Evolutionary conservation across 495 filamentous ascomycete species (phyloP), one percentile per base, ranked within the genome.

Genomic region (Cryomyces minteri): DNA sequence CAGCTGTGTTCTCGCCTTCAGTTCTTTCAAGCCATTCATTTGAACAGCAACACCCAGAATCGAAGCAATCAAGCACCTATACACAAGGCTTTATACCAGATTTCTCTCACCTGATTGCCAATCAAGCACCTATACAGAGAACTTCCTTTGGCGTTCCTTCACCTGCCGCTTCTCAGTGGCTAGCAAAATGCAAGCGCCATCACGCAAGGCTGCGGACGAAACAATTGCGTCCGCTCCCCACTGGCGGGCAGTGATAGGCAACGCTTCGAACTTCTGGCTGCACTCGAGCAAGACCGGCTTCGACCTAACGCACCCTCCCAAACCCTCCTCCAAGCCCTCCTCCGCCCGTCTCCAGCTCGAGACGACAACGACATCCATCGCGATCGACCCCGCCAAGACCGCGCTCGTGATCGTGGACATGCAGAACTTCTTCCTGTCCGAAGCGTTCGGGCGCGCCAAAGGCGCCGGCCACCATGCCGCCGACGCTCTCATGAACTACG

Each of bases 351-450:
- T 56, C 25, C 52, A 43, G 6, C 43, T 58, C 46, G 28, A 51
- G 44, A 58, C 58, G 0, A 57, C 48, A 4, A 58, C 53, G 2
- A 52, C 53, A 4, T 59, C 61, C 6, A 62, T 68, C 37, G 60
- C 62, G 7, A 47, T 71, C 5, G 57, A 58, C 6, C 65, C 71
- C 5, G 43, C 55, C 8, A 59, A 56, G 42, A 65, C 64, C 31
- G 74, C 70, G 5, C 58, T 78, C 1, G 57, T 76, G 1, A 66
- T 78, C 25, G 67, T 76, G 32, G 74, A 78, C 56, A 73, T 78
- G 65, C 71, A 78, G 52, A 78, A 77, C 57, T 77, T 70, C 62
- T 77, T 77, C 51, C 59, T 78, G 14, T 64, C 55, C n/a, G 46
- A 58, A 7, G 49, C 56, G 6, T 55, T 69, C 31, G 64, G 64